These are phyloP conservation scores for Plenodomus lindquistii DNA, from an alignment of 2,329 filamentous ascomycete genomes.

Conservation along the genomic window DNA sequence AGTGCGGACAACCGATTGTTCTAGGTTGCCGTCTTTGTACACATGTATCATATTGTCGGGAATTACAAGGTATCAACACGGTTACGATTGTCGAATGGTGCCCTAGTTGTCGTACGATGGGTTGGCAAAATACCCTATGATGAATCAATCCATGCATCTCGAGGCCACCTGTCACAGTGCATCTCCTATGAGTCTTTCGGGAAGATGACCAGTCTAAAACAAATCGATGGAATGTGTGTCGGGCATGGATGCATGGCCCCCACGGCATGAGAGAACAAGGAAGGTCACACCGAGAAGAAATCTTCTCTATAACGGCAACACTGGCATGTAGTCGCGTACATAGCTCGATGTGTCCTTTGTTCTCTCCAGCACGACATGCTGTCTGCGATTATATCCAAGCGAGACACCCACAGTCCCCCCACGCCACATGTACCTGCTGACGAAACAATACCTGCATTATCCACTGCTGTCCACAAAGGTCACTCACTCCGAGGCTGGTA, in stretches of 20 bases:
- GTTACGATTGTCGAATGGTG: background rate
- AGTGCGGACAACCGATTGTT: conserved; percentile 44
- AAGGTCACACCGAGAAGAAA: too few relatives aligned
- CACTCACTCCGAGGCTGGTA: too few relatives aligned
- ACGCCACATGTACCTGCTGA: background rate
- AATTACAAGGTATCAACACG: background rate
- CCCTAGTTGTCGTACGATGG: too few relatives aligned
- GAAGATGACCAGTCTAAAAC: too few relatives aligned
- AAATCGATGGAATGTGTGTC: too few relatives aligned
- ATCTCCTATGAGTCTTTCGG: too few relatives aligned
- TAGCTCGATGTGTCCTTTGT: too few relatives aligned
- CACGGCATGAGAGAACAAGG: too few relatives aligned
- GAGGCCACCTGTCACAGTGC: background rate
- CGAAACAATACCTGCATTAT: background rate
- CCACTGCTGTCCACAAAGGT: background rate
- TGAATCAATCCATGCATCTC: background rate
- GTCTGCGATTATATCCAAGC: background rate
- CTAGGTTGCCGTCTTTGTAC: conserved; percentile 11
- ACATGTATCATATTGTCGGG: conserved; percentile 1
- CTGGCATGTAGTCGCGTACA: too few relatives aligned
- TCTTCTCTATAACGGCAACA: too few relatives aligned
- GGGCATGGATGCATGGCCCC: too few relatives aligned
- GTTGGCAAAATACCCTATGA: background rate
- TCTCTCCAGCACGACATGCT: too few relatives aligned
- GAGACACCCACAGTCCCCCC: background rate